Base-by-base conservation (phyloP, 1,284 basidiomycete species). In the Porogramme epimiltina region DNA sequence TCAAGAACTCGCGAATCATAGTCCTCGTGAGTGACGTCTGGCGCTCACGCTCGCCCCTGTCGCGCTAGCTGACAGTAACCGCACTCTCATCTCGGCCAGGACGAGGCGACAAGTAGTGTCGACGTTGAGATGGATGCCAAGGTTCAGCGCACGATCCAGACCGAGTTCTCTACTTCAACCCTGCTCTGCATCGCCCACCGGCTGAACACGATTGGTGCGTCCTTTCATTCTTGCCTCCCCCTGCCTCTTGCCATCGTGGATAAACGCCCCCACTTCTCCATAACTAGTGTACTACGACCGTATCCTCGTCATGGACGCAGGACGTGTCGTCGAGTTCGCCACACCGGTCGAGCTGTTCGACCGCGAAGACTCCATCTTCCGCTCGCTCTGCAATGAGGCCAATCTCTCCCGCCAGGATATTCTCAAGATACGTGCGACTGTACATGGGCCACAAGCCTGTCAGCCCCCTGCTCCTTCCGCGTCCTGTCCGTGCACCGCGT, bases 101-200 rank as follows among this genome's bases (percentile, higher is more conserved):
- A 87, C 60, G 87, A 92, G 67, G 89, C 90, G 0, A 93, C 91
- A 0, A 89, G 88, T n/a, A 89, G 79, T 42, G 88, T 93, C 18
- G 92, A 95, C 59, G 82, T 88, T 23, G 89, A 91, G 62, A 92
- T 87, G 24, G 90, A 93, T 65, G 79, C 86, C 2, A 87, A 86
- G 68, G 73, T 93, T 37, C 89, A 91, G 58, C 73, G 75, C 22
- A 91, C 89, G 0, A 90, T 93, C 52, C 81, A 84, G 60, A 77
- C 78, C 26, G 87, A 89, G 60, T 91, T 92, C 62, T 73, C 80
- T 1, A 58, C 72, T 1, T 79, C 78, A 19, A 86, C 83, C 0
- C 71, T 91, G 55, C 68, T 91, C 23, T 89, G 87, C 61, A 89
- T 91, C 48, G 89, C 89, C 2, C 87, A 89, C 69, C 78, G 91